These are phyloP conservation scores for Suillus subluteus DNA, from an alignment of 768 basidiomycete species.

Conservation along the genomic window DNA sequence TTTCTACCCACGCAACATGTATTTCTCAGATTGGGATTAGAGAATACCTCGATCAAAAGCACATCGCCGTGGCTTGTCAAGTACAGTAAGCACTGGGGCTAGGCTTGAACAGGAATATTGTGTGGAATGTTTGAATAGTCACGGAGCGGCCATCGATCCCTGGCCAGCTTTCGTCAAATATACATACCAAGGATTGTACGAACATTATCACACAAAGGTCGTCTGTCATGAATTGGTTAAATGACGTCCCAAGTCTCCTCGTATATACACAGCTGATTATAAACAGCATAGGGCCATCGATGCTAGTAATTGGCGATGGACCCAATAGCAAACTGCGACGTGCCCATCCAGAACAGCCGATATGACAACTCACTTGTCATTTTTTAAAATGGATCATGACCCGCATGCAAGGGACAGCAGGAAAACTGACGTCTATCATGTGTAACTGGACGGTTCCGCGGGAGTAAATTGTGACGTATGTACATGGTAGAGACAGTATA, in stretches of 20 bases:
- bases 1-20: neutral
- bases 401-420: neutral
- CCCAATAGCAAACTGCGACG: neutral
- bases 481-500: neutral
- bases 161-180: too few relatives aligned
- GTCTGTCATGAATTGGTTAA: neutral
- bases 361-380: neutral
- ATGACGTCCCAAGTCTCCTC: neutral
- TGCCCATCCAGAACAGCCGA: neutral
- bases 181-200: neutral
- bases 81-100: neutral
- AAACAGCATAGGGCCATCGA: neutral
- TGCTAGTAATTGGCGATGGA: neutral
- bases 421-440: neutral
- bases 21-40: neutral
- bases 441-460: neutral
- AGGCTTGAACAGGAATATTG: neutral
- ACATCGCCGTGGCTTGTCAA: neutral
- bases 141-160: neutral
- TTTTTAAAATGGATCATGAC: neutral
- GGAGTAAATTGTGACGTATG: neutral
- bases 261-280: neutral
- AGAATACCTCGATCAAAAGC: neutral
- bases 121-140: neutral
- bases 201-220: neutral